phyloP scores from a whole-genome alignment of 805 yeast species.

The Myxozyma sirexii region DNA sequence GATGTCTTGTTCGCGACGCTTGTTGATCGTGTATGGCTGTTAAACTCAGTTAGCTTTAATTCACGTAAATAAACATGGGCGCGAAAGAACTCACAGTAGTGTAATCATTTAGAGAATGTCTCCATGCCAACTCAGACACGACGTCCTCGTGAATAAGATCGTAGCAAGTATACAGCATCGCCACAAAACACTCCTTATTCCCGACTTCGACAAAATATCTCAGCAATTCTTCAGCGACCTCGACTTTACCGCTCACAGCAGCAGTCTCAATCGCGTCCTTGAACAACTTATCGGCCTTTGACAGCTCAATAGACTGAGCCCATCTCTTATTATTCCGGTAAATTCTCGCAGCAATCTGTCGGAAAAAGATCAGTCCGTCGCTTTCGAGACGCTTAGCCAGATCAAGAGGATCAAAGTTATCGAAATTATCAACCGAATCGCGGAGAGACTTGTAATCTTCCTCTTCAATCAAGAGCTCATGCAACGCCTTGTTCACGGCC shows the following conservation, averaged over 20 bases:
- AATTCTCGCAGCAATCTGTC: constrained; percentile 92
- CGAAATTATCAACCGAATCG: constrained; percentile 83
- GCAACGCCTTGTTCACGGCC: constrained; percentile 92
- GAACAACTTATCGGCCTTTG: constrained; percentile 93
- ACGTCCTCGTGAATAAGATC: constrained; percentile 77
- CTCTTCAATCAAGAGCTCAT: constrained; percentile 92
- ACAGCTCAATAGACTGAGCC: constrained; percentile 81
- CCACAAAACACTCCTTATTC: constrained; percentile 92
- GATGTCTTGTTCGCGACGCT: constrained; percentile 76
- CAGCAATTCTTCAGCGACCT: constrained; percentile 85
- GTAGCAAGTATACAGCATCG: constrained; percentile 83
- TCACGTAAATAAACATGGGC: no score
- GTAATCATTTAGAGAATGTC: constrained; percentile 78
- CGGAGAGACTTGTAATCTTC: constrained; percentile 90
- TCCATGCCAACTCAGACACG: constrained; percentile 89
- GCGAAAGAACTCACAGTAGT: constrained; percentile 51
- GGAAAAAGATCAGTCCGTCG: constrained; percentile 87
- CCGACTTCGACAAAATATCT: constrained; percentile 95
- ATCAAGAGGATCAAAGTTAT: constrained; percentile 88
- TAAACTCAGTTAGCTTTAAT: no score
- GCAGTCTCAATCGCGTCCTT: constrained; percentile 92
- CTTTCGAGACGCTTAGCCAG: constrained; percentile 91
- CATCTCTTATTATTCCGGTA: constrained; percentile 94
- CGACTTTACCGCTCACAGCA: constrained; percentile 71
- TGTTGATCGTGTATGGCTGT: constrained; percentile 80